Base-by-base conservation (phyloP, 139 green algal genomes). In the Coelastrella sp. region DNA sequence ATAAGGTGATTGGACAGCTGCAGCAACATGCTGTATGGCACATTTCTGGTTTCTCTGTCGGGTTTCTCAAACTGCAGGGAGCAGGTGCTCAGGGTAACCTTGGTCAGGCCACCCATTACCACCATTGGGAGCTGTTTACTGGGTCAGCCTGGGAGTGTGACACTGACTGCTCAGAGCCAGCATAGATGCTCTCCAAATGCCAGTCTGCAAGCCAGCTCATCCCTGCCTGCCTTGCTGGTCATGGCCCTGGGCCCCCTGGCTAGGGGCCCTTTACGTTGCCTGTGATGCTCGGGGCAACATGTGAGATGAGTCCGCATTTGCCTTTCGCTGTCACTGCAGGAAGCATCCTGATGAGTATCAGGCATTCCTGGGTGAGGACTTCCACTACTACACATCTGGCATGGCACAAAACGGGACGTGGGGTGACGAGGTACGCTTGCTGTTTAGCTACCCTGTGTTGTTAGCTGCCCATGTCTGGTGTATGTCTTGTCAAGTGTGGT, bases 351-450 rank as follows among this genome's bases (percentile, higher is more conserved):
- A 60, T 7, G 84, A 92, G 80, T 95, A 94, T 59, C 23, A 20
- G 8, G 73, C 66, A 20, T 94, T 95, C 64, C 88, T 95, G n/a
- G 92, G 92, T 7, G 86, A 93, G 6, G 92, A 95, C 66, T 92
- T 88, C n/a, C 20, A 89, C 32, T 71, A 19, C 14, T 95, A 95
- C 65, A 22, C 92, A 6, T 19, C 78, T 61, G 76, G 58, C 59
- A 94, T 94, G 91, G 76, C 87, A 5, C 87, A 89, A 77, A 57
- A 64, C 4, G 87, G 88, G 8, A 90, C 80, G 5, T 81, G 87
- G 47, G 92, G 92, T 4, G 92, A 95, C 73, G 92, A 95, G 87
- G 81, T 95, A 22, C 82, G 80, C 68, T 32, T 17, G 4, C 4
- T 8, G 14, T 32, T 3, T 76, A 71, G 61, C 13, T 11, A 16